phyloP scores from a whole-genome alignment of 208 protist species.

The Polymyxa betae region DNA sequence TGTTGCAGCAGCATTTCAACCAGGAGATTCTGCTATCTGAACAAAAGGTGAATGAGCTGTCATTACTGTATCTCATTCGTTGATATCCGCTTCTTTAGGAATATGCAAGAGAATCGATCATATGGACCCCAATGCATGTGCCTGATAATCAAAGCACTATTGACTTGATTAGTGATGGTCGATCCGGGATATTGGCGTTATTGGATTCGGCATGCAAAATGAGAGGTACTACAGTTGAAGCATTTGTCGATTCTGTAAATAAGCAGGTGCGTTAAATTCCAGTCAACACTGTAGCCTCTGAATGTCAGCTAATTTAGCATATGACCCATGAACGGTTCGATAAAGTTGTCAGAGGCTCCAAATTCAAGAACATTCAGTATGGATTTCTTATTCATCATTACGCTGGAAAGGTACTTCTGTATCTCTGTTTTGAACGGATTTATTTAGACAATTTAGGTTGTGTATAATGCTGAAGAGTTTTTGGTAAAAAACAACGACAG shows the following conservation, averaged over 20 bases:
- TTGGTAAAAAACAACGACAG: constrained; percentile 57
- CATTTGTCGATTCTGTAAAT: constrained; percentile 29
- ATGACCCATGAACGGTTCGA: neutral
- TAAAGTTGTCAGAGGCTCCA: neutral
- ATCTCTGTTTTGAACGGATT: neutral
- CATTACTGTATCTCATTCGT: neutral
- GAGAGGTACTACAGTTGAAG: constrained; percentile 14
- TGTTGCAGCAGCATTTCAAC: constrained; percentile 64
- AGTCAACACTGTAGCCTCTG: too few relatives aligned
- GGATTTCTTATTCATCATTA: constrained; percentile 37
- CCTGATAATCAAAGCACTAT: constrained; percentile 59
- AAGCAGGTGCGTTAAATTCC: neutral
- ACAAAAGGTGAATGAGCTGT: constrained; percentile 53
- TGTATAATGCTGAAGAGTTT: constrained; percentile 58
- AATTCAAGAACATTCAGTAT: neutral
- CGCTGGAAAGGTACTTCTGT: neutral
- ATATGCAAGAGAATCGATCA: constrained; percentile 54
- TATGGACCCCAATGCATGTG: constrained; percentile 58
- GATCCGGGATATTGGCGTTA: constrained; percentile 8
- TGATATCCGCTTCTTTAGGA: constrained; percentile 23
- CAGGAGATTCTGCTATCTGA: constrained; percentile 53
- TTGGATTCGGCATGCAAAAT: constrained; percentile 12
- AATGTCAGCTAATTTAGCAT: neutral
- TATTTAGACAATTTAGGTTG: neutral
- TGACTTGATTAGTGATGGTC: constrained; percentile 57